These are phyloP conservation scores for Spirogloea muscicola DNA, from an alignment of 139 green algal species.

Conservation along the genomic window DNA sequence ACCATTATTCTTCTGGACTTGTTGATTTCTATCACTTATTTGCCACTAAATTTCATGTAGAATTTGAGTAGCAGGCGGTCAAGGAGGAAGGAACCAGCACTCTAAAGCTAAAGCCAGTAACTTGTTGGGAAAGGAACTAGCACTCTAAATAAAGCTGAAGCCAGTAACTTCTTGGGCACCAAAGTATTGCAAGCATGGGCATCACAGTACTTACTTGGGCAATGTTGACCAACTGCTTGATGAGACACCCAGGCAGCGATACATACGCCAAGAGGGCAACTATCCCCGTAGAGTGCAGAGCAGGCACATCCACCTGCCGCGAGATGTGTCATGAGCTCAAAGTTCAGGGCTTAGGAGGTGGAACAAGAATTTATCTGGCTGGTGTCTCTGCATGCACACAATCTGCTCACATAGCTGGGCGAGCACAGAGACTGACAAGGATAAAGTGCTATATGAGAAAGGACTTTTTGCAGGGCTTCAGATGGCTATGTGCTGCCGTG, in stretches of 20 bases:
- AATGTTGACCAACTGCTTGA: conserved; percentile 12
- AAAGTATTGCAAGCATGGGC: not conserved
- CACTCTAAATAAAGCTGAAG: not conserved
- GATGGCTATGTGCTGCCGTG: not conserved
- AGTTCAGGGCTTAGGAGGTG: too few relatives aligned
- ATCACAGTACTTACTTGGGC: conserved; percentile 1
- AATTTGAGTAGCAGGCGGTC: not conserved
- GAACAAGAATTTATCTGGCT: too few relatives aligned
- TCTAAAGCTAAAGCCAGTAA: too few relatives aligned
- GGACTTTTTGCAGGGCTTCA: not conserved
- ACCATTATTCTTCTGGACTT: conserved; percentile 4
- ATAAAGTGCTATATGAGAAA: not conserved
- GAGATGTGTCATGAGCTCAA: conserved; percentile 1
- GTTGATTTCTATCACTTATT: too few relatives aligned
- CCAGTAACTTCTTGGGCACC: not conserved
- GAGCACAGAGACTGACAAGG: not conserved
- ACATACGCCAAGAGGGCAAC: not conserved
- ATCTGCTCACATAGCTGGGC: not conserved
- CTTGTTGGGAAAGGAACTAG: not conserved
- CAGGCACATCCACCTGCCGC: not conserved
- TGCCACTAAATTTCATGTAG: conserved; percentile 3
- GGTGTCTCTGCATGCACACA: too few relatives aligned
- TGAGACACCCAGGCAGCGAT: not conserved
- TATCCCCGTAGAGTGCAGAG: not conserved
- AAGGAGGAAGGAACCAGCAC: not conserved